phyloP scores from a whole-genome alignment of 1,284 basidiomycete species.

The Papiliotrema fonsecae region DNA sequence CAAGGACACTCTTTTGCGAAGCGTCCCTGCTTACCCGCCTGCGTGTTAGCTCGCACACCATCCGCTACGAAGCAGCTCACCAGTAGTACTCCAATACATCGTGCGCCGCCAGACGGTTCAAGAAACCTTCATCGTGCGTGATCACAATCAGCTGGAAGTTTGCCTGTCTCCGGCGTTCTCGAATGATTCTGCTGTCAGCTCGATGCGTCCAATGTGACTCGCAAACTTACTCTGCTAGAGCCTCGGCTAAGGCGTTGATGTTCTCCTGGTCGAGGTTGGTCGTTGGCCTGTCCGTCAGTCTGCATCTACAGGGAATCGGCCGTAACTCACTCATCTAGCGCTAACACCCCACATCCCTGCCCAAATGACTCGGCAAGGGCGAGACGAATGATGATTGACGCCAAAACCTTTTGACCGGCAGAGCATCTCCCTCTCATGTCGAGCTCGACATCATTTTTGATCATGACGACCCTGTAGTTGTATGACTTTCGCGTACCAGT shows the following conservation, averaged over 20 bases:
- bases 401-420: slow-evolving; percentile 97
- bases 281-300: slow-evolving; percentile 58
- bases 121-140: slow-evolving; percentile 76
- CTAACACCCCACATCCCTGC: slow-evolving; percentile 94
- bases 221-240: slow-evolving; percentile 76
- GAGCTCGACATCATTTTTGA: slow-evolving; percentile 97
- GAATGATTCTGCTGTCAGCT: slow-evolving; percentile 67
- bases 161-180: slow-evolving; percentile 76
- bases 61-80: slow-evolving; percentile 50
- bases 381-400: slow-evolving; percentile 98
- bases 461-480: slow-evolving; percentile 99
- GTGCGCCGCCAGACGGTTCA: slow-evolving; percentile 62
- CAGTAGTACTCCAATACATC: slow-evolving; percentile 91
- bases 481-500: slow-evolving; percentile 81
- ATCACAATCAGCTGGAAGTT: slow-evolving; percentile 99
- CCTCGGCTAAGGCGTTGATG: slow-evolving; percentile 86
- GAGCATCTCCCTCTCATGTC: slow-evolving; percentile 99
- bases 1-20: slow-evolving; percentile 48
- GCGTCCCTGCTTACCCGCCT: slow-evolving; percentile 48
- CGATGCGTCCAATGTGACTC: neutral
- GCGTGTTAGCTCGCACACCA: neutral
- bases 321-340: slow-evolving; percentile 70
- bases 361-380: slow-evolving; percentile 96
- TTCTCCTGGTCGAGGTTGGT: slow-evolving; percentile 97
- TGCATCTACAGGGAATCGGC: neutral